A percentile compares a stretch with the other conserved stretches of the same genome.
Evolutionary conservation across 768 basidiomycete genomes (phyloP).

Genomic region (Termitomyces sp.): DNA sequence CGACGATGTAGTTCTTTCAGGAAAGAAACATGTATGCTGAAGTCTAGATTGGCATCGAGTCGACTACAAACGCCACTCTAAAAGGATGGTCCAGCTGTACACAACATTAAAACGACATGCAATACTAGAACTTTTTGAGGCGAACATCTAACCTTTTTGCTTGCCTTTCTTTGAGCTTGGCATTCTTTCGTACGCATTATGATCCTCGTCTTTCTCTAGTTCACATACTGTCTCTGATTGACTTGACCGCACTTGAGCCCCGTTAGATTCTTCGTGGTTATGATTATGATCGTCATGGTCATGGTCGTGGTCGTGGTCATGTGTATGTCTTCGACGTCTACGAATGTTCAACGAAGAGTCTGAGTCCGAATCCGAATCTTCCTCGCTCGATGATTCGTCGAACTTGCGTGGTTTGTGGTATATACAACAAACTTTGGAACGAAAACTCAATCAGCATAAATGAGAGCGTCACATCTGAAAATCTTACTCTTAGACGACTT

Average conservation of each 20-base stretch:
- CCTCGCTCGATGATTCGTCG: conserved; percentile 78
- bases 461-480: background rate
- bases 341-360: conserved; percentile 27
- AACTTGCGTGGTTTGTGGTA: conserved; percentile 81
- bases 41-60: background rate
- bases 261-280: background rate
- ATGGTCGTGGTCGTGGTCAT: conserved; percentile 8
- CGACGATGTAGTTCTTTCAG: background rate
- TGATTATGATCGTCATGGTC: conserved; percentile 6
- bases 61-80: background rate
- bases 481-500: conserved; percentile 92
- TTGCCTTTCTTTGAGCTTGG: conserved; percentile 35
- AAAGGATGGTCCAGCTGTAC: background rate
- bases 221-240: conserved; percentile 22
- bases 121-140: background rate
- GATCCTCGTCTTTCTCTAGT: conserved; percentile 28
- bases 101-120: background rate
- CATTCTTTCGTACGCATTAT: conserved; percentile 52
- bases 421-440: conserved; percentile 85
- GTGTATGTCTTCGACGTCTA: conserved; percentile 10
- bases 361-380: conserved; percentile 50
- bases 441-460: background rate
- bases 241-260: conserved; percentile 13
- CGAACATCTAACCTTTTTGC: conserved; percentile 28
- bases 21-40: background rate